A percentile compares a stretch with the other conserved stretches of the same genome.
phyloP scores from a whole-genome alignment of 2,329 filamentous ascomycete genomes.

The Triangularia setosa region DNA sequence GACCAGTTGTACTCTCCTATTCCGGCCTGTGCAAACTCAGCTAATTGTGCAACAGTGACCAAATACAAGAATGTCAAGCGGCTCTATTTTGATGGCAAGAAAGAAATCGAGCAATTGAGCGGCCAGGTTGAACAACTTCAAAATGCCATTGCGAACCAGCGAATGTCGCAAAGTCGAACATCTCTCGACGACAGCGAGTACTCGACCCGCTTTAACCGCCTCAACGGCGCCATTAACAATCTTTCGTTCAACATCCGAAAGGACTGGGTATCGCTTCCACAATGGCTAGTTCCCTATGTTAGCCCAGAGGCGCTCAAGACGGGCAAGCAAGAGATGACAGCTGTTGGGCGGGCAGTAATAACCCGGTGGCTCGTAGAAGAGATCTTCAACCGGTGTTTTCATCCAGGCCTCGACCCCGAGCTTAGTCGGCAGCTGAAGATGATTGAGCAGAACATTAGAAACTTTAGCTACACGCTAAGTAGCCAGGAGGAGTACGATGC shows the following conservation, averaged over 20 bases:
- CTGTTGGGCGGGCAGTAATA: slow-evolving; percentile 83
- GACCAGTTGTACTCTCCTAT: slow-evolving; percentile 25
- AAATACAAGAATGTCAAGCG: slow-evolving; percentile 99
- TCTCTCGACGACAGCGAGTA: slow-evolving; percentile 96
- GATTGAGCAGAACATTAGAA: slow-evolving; percentile 83
- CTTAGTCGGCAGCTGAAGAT: slow-evolving; percentile 77
- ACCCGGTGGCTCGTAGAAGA: slow-evolving; percentile 87
- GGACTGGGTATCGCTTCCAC: slow-evolving; percentile 78
- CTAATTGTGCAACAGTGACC: slow-evolving; percentile 58
- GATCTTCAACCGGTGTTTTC: slow-evolving; percentile 88
- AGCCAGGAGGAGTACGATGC: slow-evolving; percentile 88
- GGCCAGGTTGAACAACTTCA: slow-evolving; percentile 90
- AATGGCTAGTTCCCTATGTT: slow-evolving; percentile 74
- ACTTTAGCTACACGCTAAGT: slow-evolving; percentile 66
- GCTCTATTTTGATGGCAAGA: slow-evolving; percentile 93
- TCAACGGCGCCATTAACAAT: slow-evolving; percentile 93
- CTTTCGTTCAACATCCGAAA: slow-evolving; percentile 95
- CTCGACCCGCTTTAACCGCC: slow-evolving; percentile 76
- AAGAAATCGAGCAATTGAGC: slow-evolving; percentile 83
- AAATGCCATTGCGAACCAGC: slow-evolving; percentile 95
- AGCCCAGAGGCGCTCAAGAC: slow-evolving; percentile 81
- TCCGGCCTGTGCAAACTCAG: background rate
- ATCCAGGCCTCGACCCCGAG: slow-evolving; percentile 74
- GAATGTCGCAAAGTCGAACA: slow-evolving; percentile 89
- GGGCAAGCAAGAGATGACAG: slow-evolving; percentile 97